These are phyloP conservation scores for Diddensiella santjacobensis DNA, from an alignment of 805 yeast genomes.

Conservation along the genomic window DNA sequence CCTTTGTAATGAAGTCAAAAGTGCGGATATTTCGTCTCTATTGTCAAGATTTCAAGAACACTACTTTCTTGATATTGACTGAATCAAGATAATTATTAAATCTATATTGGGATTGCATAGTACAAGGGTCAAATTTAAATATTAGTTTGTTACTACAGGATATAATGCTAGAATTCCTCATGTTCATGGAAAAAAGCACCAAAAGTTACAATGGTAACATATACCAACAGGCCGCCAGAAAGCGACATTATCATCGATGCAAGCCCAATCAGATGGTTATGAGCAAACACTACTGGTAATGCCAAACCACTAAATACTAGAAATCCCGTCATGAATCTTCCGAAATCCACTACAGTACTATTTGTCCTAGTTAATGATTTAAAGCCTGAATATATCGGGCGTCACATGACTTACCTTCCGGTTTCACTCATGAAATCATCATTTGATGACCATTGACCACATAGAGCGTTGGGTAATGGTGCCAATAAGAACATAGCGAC, in stretches of 20 bases:
- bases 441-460: constrained; percentile 42
- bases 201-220: constrained; percentile 77
- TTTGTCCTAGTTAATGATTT: constrained; percentile 4
- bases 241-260: constrained; percentile 75
- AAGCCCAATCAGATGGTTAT: constrained; percentile 64
- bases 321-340: constrained; percentile 74
- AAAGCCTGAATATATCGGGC: background rate
- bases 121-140: too few species aligned
- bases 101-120: too few species aligned
- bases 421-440: constrained; percentile 65
- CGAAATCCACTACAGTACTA: constrained; percentile 63
- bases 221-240: constrained; percentile 79
- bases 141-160: too few species aligned
- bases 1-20: too few species aligned
- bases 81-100: too few species aligned
- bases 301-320: constrained; percentile 71
- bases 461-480: constrained; percentile 65
- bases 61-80: too few species aligned
- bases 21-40: too few species aligned
- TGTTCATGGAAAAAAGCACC: constrained; percentile 67
- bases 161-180: constrained; percentile 41
- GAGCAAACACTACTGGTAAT: constrained; percentile 73
- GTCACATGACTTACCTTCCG: constrained; percentile 35
- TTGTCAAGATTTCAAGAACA: too few species aligned
- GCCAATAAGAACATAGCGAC: constrained; percentile 64